phyloP scores from a whole-genome alignment of 768 basidiomycete genomes.

The Auricularia cornea region DNA sequence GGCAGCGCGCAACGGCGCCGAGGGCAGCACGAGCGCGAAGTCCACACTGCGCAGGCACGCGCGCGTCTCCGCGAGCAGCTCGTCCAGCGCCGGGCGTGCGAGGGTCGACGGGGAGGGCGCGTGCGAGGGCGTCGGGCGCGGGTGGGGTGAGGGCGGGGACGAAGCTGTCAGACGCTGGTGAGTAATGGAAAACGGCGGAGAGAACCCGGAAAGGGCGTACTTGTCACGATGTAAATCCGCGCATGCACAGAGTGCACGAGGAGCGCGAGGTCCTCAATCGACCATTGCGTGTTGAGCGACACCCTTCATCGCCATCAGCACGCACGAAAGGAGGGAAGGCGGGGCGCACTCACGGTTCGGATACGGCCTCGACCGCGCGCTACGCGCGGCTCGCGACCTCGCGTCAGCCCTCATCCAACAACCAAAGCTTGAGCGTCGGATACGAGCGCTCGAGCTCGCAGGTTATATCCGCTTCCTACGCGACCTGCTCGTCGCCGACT shows the following conservation, averaged over 20 bases:
- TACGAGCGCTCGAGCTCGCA: slow-evolving; percentile 73
- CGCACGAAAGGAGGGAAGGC: slow-evolving; percentile 22
- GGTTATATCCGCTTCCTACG: slow-evolving; percentile 32
- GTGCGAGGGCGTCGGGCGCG: slow-evolving; percentile 59
- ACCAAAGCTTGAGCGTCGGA: slow-evolving; percentile 87
- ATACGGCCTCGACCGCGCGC: slow-evolving; percentile 70
- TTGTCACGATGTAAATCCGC: not conserved
- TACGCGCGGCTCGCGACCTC: slow-evolving; percentile 67
- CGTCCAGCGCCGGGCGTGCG: slow-evolving; percentile 31
- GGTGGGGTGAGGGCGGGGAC: slow-evolving; percentile 66
- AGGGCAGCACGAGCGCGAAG: slow-evolving; percentile 61
- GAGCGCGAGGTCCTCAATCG: not conserved
- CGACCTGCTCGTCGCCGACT: slow-evolving; percentile 22
- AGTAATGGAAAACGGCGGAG: slow-evolving; percentile 2
- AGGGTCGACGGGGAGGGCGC: slow-evolving; percentile 58
- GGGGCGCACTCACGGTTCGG: slow-evolving; percentile 35
- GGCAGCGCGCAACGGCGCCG: slow-evolving; percentile 66
- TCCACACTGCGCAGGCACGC: slow-evolving; percentile 55
- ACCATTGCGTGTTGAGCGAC: not conserved
- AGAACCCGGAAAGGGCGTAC: slow-evolving; percentile 1
- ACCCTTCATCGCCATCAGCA: slow-evolving; percentile 4
- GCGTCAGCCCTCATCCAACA: slow-evolving; percentile 87
- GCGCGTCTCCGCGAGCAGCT: slow-evolving; percentile 63
- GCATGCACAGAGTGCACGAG: not conserved
- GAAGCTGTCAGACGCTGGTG: slow-evolving; percentile 39